Evolutionary conservation across 208 protist genomes (phyloP).

Genomic region (Phytomonas sp.): DNA sequence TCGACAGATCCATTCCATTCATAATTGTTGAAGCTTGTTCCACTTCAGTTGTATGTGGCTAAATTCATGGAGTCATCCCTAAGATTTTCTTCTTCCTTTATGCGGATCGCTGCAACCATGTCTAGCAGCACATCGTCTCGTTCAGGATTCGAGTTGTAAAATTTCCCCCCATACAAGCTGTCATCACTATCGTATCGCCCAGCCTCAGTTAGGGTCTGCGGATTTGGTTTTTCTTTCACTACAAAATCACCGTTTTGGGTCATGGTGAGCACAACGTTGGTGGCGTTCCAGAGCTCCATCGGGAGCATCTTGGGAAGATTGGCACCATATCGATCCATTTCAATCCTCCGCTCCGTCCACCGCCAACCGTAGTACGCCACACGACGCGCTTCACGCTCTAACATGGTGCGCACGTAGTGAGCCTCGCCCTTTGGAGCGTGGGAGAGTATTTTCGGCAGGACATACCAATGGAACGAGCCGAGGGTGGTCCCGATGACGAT

Average conservation of each 20-base stretch:
- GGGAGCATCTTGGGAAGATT: constrained; percentile 29
- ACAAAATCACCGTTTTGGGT: not conserved
- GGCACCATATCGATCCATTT: constrained; percentile 75
- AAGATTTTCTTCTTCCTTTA: not conserved
- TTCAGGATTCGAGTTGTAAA: not conserved
- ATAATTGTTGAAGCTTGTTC: too few relatives aligned
- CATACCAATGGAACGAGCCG: constrained; percentile 85
- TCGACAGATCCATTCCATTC: too few relatives aligned
- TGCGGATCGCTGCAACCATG: not conserved
- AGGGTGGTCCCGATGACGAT: constrained; percentile 78
- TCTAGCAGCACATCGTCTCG: not conserved
- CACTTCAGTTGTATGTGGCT: not conserved
- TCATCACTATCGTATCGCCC: constrained; percentile 16
- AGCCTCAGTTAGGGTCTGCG: constrained; percentile 5
- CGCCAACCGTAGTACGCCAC: constrained; percentile 81
- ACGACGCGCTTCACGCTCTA: constrained; percentile 84
- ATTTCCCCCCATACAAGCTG: not conserved
- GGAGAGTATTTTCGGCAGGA: constrained; percentile 75
- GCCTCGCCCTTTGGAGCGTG: constrained; percentile 64
- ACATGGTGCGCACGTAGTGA: constrained; percentile 69
- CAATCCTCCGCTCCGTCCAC: constrained; percentile 60
- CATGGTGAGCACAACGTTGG: not conserved
- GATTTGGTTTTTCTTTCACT: not conserved
- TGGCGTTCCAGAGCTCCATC: not conserved
- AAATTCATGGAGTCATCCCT: not conserved